Evolutionary conservation across 2,329 filamentous ascomycete genomes (phyloP).

Genomic region (Drechslera avenae): DNA sequence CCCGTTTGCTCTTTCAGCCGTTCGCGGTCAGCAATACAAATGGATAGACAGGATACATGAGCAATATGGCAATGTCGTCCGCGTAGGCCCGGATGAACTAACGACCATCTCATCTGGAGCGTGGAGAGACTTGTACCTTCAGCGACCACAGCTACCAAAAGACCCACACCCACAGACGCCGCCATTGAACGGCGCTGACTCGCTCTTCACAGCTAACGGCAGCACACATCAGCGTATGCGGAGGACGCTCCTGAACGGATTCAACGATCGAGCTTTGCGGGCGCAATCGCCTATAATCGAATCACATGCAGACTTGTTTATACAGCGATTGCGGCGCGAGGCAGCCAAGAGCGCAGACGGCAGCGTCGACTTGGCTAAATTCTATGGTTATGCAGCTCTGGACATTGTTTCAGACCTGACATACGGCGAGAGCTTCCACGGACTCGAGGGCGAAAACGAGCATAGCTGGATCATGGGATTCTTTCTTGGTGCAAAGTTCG

Average conservation of each 20-base stretch:
- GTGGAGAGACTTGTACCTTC: background rate
- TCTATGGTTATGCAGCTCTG: slow-evolving; percentile 5
- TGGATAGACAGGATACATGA: too few species aligned
- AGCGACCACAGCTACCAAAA: slow-evolving; percentile 2
- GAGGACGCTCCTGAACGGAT: slow-evolving; percentile 1
- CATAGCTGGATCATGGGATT: slow-evolving; percentile 4
- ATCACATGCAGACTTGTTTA: background rate
- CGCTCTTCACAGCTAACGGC: slow-evolving; percentile 4
- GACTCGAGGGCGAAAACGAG: slow-evolving; percentile 6
- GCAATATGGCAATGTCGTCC: too few species aligned
- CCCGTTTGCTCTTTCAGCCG: slow-evolving; percentile 5
- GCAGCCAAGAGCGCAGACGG: background rate
- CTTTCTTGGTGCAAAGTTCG: slow-evolving; percentile 5
- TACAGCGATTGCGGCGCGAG: slow-evolving; percentile 4
- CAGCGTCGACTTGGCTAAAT: slow-evolving; percentile 1
- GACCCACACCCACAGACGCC: slow-evolving; percentile 5
- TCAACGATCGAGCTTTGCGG: slow-evolving; percentile 4
- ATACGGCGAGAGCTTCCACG: slow-evolving; percentile 5
- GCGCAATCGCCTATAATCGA: slow-evolving; percentile 3
- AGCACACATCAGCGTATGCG: slow-evolving; percentile 6
- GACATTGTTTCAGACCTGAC: slow-evolving; percentile 2
- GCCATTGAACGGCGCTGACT: slow-evolving; percentile 4
- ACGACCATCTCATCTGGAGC: slow-evolving; percentile 3
- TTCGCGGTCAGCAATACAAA: slow-evolving; percentile 4
- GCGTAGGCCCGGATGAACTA: background rate